Base-by-base conservation (phyloP, 768 basidiomycete genomes). In the Lactarius trivialis region DNA sequence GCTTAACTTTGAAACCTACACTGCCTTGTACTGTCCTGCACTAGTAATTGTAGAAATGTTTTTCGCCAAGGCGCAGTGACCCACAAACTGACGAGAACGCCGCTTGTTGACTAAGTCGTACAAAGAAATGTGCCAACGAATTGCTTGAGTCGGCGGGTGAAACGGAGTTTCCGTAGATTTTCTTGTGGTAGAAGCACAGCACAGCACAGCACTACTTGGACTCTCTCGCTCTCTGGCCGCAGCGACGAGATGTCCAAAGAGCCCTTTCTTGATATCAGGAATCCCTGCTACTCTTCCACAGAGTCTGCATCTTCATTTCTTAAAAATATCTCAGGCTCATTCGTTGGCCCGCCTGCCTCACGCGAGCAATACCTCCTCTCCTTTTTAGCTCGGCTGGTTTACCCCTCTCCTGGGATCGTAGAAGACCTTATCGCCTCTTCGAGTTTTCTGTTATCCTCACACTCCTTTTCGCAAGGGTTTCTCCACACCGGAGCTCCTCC, bases 301-400 rank as follows among this genome's bases (percentile, higher is more conserved):
- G 39, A 52, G 14, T 30, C 53, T 0, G 63, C 63, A 19, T 60
- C 63, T 4, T 55, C 54, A 26, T 64, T 64, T 32, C 58, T 64
- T 2, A 51, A 36, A 11, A 60, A 53, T 32, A 26, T 60, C 26
- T 45, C 59, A 11, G 50, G 54, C 30, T 54, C 53, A 28, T 56
- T 60, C 48, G 19, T 34, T n/a, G 36, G 24, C 39, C 64, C 51
- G 3, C 64, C 64, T n/a, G 43, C 41, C n/a, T 61, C 64, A 17
- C 56, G 56, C 21, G 64, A 65, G 36, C 60, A 60, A n/a, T 65
- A 65, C 51, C 50, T 65, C 15, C 21, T 61, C 24, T 65, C 64
- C 1, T 65, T 65, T 30, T 55, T 65, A 32, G 60, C 60, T n/a
- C 54, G 64, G 37, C 56, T 65, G 8, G 34, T 61, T 7, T 65